Conservation (phyloP, 2,329 filamentous ascomycete genomes). For the Alternaria infectoria region DNA sequence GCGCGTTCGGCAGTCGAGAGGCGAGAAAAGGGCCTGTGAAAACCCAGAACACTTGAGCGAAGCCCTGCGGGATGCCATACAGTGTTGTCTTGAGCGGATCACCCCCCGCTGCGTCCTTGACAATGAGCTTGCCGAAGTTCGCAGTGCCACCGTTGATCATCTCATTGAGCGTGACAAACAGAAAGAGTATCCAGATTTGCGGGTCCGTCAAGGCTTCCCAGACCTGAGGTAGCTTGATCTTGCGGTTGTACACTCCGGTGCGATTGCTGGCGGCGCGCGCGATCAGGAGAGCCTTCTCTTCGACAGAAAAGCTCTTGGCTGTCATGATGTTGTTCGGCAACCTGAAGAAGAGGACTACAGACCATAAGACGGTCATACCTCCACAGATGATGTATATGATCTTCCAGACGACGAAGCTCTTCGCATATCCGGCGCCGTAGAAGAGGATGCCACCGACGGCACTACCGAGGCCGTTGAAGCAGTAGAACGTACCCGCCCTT, state of each 20-base stretch:
- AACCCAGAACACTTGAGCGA: constrained; percentile 61
- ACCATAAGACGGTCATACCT: constrained; percentile 55
- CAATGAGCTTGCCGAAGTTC: constrained; percentile 63
- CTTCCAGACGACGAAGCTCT: constrained; percentile 53
- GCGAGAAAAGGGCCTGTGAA: constrained; percentile 61
- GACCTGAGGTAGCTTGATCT: constrained; percentile 58
- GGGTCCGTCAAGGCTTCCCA: constrained; percentile 55
- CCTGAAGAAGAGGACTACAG: constrained; percentile 48
- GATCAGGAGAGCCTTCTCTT: constrained; percentile 55
- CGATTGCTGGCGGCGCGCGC: constrained; percentile 47
- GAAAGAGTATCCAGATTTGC: constrained; percentile 54
- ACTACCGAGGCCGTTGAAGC: constrained; percentile 27
- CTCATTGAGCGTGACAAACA: constrained; percentile 60
- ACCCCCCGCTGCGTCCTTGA: constrained; percentile 55
- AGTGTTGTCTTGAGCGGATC: constrained; percentile 57
- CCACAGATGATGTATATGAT: constrained; percentile 56
- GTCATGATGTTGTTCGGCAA: constrained; percentile 53
- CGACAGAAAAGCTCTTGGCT: constrained; percentile 50
- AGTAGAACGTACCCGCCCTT: constrained; percentile 32
- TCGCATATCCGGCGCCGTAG: constrained; percentile 52
- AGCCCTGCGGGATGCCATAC: constrained; percentile 62
- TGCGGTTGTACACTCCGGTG: constrained; percentile 54
- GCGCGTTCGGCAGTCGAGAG: constrained; percentile 57
- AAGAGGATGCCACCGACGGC: constrained; percentile 42
- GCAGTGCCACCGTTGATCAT: constrained; percentile 61